phyloP scores from a whole-genome alignment of 2,329 filamentous ascomycete species.

The Shiraia sp. region DNA sequence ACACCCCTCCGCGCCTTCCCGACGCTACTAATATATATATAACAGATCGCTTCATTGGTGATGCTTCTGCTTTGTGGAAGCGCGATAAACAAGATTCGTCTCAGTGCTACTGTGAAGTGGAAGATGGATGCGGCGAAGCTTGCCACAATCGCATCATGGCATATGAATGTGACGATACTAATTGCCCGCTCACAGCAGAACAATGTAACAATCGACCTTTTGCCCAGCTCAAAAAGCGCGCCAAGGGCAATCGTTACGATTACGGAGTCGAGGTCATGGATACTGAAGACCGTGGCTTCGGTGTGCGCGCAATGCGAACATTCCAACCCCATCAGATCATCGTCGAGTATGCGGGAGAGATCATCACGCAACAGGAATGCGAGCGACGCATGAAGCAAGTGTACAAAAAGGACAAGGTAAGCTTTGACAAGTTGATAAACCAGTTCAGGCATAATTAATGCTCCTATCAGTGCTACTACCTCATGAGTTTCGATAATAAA shows the following conservation, averaged over 20 bases:
- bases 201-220: constrained; percentile 87
- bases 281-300: constrained; percentile 84
- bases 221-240: constrained; percentile 72
- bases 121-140: constrained; percentile 81
- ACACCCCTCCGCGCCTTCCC: constrained; percentile 8
- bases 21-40: constrained; percentile 6
- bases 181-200: constrained; percentile 78
- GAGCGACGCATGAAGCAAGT: constrained; percentile 89
- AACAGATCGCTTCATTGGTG: constrained; percentile 85
- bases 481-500: constrained; percentile 98
- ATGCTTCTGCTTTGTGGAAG: constrained; percentile 79
- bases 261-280: constrained; percentile 95
- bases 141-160: constrained; percentile 97
- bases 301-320: constrained; percentile 85
- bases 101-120: constrained; percentile 58
- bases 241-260: constrained; percentile 76
- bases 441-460: no score
- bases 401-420: constrained; percentile 91
- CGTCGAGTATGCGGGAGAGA: constrained; percentile 97
- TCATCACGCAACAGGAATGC: constrained; percentile 93
- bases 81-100: constrained; percentile 77
- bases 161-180: constrained; percentile 90
- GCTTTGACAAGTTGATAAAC: no score
- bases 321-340: constrained; percentile 93
- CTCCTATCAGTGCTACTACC: constrained; percentile 75